phyloP scores from a whole-genome alignment of 495 filamentous ascomycete genomes.

The Glonium stellatum region DNA sequence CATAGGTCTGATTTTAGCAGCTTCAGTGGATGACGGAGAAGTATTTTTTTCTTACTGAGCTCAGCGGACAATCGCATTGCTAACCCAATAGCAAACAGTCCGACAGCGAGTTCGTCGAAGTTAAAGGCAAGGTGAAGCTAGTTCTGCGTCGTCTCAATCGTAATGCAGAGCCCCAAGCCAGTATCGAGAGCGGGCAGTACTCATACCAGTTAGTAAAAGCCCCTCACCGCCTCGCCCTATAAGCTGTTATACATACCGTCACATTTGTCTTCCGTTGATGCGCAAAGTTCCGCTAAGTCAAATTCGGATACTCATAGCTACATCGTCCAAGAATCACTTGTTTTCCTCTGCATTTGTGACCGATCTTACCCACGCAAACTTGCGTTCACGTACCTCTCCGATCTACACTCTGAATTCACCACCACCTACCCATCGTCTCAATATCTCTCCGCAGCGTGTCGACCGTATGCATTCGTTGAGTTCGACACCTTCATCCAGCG shows the following conservation, averaged over 20 bases:
- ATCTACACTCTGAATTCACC: constrained; percentile 81
- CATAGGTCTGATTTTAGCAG: constrained; percentile 84
- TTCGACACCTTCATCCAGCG: constrained; percentile 96
- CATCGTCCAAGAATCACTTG: constrained; percentile 69
- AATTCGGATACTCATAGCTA: constrained; percentile 51
- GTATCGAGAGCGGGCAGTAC: constrained; percentile 79
- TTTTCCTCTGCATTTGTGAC: constrained; percentile 91
- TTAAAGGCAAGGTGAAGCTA: constrained; percentile 86
- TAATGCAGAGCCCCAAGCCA: constrained; percentile 83
- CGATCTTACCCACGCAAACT: constrained; percentile 94
- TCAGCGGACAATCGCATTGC: background rate
- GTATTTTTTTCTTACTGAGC: constrained; percentile 34
- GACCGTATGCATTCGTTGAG: constrained; percentile 93
- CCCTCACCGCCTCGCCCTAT: background rate
- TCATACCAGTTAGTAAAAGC: constrained; percentile 67
- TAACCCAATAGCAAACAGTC: constrained; percentile 39
- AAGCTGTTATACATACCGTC: background rate
- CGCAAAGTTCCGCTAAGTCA: constrained; percentile 1
- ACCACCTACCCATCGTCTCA: constrained; percentile 70
- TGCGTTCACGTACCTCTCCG: constrained; percentile 95
- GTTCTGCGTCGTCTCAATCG: constrained; percentile 78
- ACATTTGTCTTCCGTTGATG: background rate
- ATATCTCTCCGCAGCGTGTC: constrained; percentile 64
- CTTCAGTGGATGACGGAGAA: constrained; percentile 88
- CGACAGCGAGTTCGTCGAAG: constrained; percentile 71